Conservation (phyloP, 1,284 basidiomycete genomes). For the Heterobasidion parviporum region DNA sequence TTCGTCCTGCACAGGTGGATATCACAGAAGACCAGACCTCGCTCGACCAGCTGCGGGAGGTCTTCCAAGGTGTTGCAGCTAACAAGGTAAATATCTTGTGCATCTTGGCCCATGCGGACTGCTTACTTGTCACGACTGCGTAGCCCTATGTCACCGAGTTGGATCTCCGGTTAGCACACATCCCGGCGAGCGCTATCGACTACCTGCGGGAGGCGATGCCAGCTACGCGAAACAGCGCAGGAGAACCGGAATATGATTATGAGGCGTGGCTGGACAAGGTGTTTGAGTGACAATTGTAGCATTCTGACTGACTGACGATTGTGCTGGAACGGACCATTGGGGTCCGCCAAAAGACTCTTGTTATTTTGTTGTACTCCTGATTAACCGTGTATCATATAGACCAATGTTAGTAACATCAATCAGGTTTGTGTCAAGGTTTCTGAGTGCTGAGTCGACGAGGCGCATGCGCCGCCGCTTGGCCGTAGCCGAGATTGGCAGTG, state of each 20-base stretch:
- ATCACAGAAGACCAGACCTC: constrained; percentile 96
- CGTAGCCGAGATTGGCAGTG: not conserved
- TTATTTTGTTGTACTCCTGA: not conserved
- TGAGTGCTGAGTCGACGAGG: no score
- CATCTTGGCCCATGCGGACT: constrained; percentile 6
- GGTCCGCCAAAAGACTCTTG: no score
- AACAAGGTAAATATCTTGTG: constrained; percentile 62
- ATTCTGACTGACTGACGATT: not conserved
- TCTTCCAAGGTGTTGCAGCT: constrained; percentile 87
- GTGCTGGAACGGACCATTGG: no score
- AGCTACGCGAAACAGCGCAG: constrained; percentile 35
- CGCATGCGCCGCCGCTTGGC: not conserved
- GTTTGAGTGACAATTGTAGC: constrained; percentile 37
- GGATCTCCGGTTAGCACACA: constrained; percentile 82
- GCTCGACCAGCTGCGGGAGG: constrained; percentile 85
- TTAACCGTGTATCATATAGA: no score
- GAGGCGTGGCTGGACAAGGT: constrained; percentile 73
- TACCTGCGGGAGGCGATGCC: constrained; percentile 81
- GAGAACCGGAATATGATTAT: constrained; percentile 70
- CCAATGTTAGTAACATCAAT: no score
- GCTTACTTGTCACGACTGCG: constrained; percentile 3
- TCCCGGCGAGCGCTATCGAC: constrained; percentile 73
- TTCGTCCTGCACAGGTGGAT: constrained; percentile 56
- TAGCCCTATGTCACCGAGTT: constrained; percentile 92
- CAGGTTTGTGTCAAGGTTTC: no score